Evolutionary conservation across 768 basidiomycete genomes (phyloP).

Genomic region (Chlorophyllum brunneum): DNA sequence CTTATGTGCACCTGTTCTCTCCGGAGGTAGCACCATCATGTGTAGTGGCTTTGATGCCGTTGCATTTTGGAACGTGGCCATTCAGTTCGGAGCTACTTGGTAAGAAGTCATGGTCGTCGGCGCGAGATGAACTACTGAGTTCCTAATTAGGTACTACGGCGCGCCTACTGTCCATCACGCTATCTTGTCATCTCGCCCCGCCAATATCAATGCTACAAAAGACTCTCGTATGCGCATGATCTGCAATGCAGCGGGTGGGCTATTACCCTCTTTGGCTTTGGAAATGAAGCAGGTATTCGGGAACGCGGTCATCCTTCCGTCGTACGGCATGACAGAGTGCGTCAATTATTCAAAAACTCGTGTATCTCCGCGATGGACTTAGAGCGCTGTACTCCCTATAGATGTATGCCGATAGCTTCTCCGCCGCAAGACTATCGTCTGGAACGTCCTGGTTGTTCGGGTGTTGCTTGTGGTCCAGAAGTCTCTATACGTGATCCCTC

Average conservation of each 20-base stretch:
- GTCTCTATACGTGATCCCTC: conserved; percentile 37
- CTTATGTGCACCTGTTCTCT: conserved; percentile 51
- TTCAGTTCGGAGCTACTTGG: conserved; percentile 43
- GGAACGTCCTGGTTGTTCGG: conserved; percentile 44
- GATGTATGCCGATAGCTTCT: conserved; percentile 49
- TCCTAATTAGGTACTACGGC: conserved; percentile 39
- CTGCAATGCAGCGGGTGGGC: conserved; percentile 48
- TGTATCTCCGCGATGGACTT: conserved; percentile 5
- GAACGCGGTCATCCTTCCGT: conserved; percentile 48
- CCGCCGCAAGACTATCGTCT: conserved; percentile 39
- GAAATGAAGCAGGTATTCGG: conserved; percentile 45
- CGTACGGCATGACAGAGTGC: conserved; percentile 57
- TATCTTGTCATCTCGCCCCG: conserved; percentile 37
- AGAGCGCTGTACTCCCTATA: conserved; percentile 16
- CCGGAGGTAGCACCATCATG: conserved; percentile 53
- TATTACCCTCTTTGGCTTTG: conserved; percentile 48
- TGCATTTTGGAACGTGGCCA: conserved; percentile 43
- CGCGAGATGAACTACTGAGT: conserved; percentile 6
- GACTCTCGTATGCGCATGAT: conserved; percentile 42
- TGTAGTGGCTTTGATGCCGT: conserved; percentile 51
- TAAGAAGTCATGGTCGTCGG: conserved; percentile 25
- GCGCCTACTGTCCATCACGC: conserved; percentile 49
- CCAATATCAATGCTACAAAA: conserved; percentile 24
- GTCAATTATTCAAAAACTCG: conserved; percentile 13
- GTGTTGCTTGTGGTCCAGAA: conserved; percentile 44